phyloP scores from a whole-genome alignment of 163 green algal species.

The Smithsoniella earleae region DNA sequence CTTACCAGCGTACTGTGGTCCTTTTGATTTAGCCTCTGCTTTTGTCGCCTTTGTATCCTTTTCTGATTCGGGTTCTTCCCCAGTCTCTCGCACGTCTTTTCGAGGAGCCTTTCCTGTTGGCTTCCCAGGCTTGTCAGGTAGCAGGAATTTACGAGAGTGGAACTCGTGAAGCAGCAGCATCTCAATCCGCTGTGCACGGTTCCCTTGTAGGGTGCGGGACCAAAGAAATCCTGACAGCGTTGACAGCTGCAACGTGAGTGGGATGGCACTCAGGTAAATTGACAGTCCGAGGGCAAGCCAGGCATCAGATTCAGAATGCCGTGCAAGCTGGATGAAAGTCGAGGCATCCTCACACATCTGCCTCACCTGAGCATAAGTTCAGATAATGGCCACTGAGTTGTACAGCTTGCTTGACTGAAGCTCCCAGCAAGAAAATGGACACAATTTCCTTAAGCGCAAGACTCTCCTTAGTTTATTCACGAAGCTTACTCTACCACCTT shows the following conservation, averaged over 20 bases:
- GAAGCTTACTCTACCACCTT: too few relatives aligned
- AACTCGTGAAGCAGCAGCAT: conserved; percentile 98
- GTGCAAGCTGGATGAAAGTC: conserved; percentile 50
- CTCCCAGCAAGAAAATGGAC: too few relatives aligned
- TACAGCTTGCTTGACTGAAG: too few relatives aligned
- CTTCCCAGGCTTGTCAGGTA: conserved; percentile 76
- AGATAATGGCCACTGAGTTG: too few relatives aligned
- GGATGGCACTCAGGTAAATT: conserved; percentile 66
- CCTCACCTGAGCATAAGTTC: conserved; percentile 7
- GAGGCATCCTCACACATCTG: not conserved
- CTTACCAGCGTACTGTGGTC: conserved; percentile 45
- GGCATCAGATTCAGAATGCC: conserved; percentile 75
- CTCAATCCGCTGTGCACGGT: conserved; percentile 93
- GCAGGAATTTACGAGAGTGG: conserved; percentile 87
- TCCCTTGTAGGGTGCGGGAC: conserved; percentile 74
- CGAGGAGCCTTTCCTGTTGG: conserved; percentile 35
- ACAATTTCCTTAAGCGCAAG: too few relatives aligned
- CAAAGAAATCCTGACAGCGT: conserved; percentile 79
- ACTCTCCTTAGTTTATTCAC: too few relatives aligned
- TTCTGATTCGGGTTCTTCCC: too few relatives aligned
- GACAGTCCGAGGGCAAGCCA: conserved; percentile 83
- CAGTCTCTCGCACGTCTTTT: too few relatives aligned
- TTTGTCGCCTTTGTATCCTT: conserved; percentile 28
- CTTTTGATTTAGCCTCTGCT: conserved; percentile 41
- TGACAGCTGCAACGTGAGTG: conserved; percentile 75